These are phyloP conservation scores for Comarum palustre DNA, from an alignment of 306 rosid genomes.

Conservation along the genomic window DNA sequence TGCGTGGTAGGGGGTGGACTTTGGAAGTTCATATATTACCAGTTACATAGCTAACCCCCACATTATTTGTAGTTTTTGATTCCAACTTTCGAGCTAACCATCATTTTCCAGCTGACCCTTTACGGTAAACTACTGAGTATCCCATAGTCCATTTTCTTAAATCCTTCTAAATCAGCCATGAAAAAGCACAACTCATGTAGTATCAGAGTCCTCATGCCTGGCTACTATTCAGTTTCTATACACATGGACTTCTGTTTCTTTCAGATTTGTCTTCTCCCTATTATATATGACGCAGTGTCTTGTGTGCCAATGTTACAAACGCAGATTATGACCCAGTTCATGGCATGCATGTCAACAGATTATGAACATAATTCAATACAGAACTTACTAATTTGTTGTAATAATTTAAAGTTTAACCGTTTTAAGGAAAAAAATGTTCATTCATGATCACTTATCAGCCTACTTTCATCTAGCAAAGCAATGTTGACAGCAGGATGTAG, in stretches of 20 bases:
- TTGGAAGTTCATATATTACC: no score
- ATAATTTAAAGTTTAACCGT: no score
- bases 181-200: background rate
- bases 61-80: background rate
- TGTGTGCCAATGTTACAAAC: background rate
- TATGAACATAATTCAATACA: no score
- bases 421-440: background rate
- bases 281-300: background rate
- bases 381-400: no score
- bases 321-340: background rate
- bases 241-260: background rate
- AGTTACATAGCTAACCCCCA: background rate
- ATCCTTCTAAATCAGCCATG: background rate
- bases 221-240: background rate
- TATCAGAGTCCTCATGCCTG: background rate
- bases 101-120: background rate
- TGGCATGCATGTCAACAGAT: no score
- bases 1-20: background rate
- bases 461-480: conserved; percentile 32
- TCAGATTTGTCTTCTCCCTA: background rate
- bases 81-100: background rate
- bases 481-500: conserved; percentile 28
- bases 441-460: conserved; percentile 35
- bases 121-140: background rate
- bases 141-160: background rate